Percentiles rank a stretch among this genome's conserved stretches.
These are phyloP conservation scores for Multifurca ochricompacta DNA, from an alignment of 768 basidiomycete genomes.

Conservation along the genomic window DNA sequence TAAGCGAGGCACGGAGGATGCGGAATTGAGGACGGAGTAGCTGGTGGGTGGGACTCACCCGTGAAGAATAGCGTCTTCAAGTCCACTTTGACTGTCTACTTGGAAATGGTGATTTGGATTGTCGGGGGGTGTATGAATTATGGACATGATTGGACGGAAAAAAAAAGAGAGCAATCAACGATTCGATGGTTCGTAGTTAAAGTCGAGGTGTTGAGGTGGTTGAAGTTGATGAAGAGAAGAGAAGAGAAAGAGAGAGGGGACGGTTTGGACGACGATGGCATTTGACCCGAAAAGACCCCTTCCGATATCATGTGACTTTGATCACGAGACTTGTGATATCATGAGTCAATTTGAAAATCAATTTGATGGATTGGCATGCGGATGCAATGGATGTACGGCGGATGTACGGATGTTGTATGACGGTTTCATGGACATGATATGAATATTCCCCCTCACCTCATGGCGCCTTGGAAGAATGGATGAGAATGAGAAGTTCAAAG, in stretches of 20 bases:
- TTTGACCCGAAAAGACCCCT: not conserved
- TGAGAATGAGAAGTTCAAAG: too few species aligned
- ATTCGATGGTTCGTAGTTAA: not conserved
- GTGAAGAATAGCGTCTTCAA: conserved; percentile 2
- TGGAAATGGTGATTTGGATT: not conserved
- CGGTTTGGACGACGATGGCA: too few species aligned
- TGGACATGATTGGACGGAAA: not conserved
- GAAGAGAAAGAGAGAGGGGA: too few species aligned
- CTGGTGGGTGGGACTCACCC: conserved; percentile 7
- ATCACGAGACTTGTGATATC: not conserved
- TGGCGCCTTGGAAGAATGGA: too few species aligned
- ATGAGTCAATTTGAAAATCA: not conserved
- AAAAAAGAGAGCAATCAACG: not conserved
- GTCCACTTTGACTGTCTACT: not conserved
- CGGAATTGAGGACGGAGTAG: not conserved
- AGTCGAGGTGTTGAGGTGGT: too few species aligned
- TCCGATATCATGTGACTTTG: not conserved
- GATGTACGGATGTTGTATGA: too few species aligned
- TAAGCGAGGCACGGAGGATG: too few species aligned
- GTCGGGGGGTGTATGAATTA: not conserved
- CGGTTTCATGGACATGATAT: too few species aligned
- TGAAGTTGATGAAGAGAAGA: too few species aligned
- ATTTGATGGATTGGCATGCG: not conserved
- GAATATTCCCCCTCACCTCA: too few species aligned
- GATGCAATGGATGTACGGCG: not conserved